Evolutionary conservation across 1,139 yeast genomes (phyloP).

Genomic region (Sugiyamaella pinicola): DNA sequence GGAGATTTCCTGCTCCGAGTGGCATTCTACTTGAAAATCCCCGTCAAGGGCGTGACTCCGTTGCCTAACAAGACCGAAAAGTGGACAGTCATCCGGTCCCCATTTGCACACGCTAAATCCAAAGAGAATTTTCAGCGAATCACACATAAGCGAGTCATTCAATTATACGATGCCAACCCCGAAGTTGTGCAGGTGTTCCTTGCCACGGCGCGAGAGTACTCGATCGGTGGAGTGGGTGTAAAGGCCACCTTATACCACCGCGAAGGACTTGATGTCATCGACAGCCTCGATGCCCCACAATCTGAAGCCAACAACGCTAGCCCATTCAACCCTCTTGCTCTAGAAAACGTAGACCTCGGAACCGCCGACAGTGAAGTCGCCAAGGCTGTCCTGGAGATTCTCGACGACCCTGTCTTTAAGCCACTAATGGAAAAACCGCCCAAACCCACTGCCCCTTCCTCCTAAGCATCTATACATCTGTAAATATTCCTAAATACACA

Average conservation of each 20-base stretch:
- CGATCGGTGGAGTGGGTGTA: slow-evolving; percentile 80
- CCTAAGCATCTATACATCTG: not conserved
- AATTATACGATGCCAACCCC: slow-evolving; percentile 82
- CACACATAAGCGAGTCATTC: slow-evolving; percentile 72
- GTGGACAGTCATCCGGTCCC: slow-evolving; percentile 92
- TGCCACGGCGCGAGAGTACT: slow-evolving; percentile 75
- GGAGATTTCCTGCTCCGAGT: slow-evolving; percentile 87
- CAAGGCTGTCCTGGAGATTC: slow-evolving; percentile 69
- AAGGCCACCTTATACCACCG: slow-evolving; percentile 67
- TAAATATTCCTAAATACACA: slow-evolving; percentile 3
- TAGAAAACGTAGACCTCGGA: slow-evolving; percentile 24
- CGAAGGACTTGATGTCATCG: slow-evolving; percentile 55
- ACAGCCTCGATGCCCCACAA: slow-evolving; percentile 38
- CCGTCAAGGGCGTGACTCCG: slow-evolving; percentile 70
- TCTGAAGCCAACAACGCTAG: slow-evolving; percentile 19
- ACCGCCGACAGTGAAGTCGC: slow-evolving; percentile 62
- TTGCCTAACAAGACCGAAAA: slow-evolving; percentile 74
- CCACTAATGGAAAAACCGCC: slow-evolving; percentile 31
- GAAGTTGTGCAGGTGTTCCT: slow-evolving; percentile 84
- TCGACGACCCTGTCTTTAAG: slow-evolving; percentile 63
- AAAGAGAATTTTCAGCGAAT: slow-evolving; percentile 92
- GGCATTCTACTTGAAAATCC: slow-evolving; percentile 86
- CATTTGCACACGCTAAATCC: slow-evolving; percentile 91
- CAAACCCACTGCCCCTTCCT: not conserved
- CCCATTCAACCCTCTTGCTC: slow-evolving; percentile 20